Base-by-base conservation (phyloP, 768 basidiomycete genomes). In the Macrocybe gigantea region DNA sequence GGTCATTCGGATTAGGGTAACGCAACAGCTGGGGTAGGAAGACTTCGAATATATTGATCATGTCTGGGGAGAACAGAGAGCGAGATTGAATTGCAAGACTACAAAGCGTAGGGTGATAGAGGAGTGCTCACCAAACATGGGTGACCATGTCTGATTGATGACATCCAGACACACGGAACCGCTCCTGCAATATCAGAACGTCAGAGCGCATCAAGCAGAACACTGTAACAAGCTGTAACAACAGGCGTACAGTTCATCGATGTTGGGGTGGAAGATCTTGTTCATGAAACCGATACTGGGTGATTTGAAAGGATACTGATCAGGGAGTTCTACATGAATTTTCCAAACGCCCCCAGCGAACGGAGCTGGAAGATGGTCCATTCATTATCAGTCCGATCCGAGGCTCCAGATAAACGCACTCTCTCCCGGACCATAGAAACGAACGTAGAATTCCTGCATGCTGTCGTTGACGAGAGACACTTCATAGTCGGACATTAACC, bases 211-310 rank as follows among this genome's bases (percentile, higher is more conserved):
- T 33, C 39, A 22, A 22, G 22, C 22, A 22, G 22, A 4, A 22
- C 22, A 22, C 22, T 22, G 22, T 1, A 22, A 22, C 22, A 22
- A 22, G 22, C n/a, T n/a, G n/a, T n/a, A n/a, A n/a, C n/a, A 15
- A 33, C 9, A 44, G n/a, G 73, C 92, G 62, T 65, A 97, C 88
- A 96, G 72, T 68, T 99, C 96, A 69, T 99, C 96, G 60, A 99
- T 99, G 62, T 99, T 99, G 13, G 96, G 96, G 59, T 98, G 96
- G 64, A 96, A 98, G 65, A 99, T 97, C 86, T 97, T 97, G 80
- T 99, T 99, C 92, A 96, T 94, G 70, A 99, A 99, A 1, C 96
- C 96, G 56, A 99, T 99, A 62, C 91, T 93, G 5, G 96, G 96
- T 30, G 92, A 95, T 69, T 98, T 98, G 82, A 87, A 99, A 2